phyloP scores from a whole-genome alignment of 345 rosid species.

The Moricandia arvensis region DNA sequence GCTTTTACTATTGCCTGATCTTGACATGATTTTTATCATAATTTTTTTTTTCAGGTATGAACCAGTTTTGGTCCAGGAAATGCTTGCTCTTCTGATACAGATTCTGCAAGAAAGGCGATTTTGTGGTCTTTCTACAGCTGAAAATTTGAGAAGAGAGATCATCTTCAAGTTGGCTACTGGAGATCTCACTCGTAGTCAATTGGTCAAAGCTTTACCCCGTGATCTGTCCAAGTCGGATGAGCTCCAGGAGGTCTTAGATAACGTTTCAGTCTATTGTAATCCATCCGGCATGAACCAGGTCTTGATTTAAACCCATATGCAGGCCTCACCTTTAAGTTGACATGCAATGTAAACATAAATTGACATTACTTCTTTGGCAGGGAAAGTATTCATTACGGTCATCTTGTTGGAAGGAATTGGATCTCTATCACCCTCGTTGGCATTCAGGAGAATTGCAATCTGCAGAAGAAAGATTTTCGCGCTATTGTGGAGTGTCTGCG shows the following conservation, averaged over 20 bases:
- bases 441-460: slow-evolving; percentile 79
- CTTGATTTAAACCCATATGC: slow-evolving; percentile 31
- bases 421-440: slow-evolving; percentile 91
- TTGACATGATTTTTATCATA: slow-evolving; percentile 19
- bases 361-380: slow-evolving; percentile 44
- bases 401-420: slow-evolving; percentile 87
- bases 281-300: slow-evolving; percentile 97
- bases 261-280: slow-evolving; percentile 65
- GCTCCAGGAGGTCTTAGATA: slow-evolving; percentile 77
- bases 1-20: slow-evolving; percentile 1
- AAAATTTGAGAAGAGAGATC: slow-evolving; percentile 35
- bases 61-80: slow-evolving; percentile 35
- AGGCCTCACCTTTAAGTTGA: slow-evolving; percentile 22
- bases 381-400: slow-evolving; percentile 79
- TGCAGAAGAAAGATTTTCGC: slow-evolving; percentile 92
- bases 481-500: slow-evolving; percentile 68
- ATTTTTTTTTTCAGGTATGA: slow-evolving; percentile 61
- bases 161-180: slow-evolving; percentile 74
- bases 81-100: no score
- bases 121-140: slow-evolving; percentile 70
- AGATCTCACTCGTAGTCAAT: slow-evolving; percentile 89
- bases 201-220: slow-evolving; percentile 76
- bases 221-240: slow-evolving; percentile 74
- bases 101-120: slow-evolving; percentile 38
- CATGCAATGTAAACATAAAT: slow-evolving; percentile 9